Conservation (phyloP, 805 yeast genomes). For the Yamadazyma kitorensis region DNA sequence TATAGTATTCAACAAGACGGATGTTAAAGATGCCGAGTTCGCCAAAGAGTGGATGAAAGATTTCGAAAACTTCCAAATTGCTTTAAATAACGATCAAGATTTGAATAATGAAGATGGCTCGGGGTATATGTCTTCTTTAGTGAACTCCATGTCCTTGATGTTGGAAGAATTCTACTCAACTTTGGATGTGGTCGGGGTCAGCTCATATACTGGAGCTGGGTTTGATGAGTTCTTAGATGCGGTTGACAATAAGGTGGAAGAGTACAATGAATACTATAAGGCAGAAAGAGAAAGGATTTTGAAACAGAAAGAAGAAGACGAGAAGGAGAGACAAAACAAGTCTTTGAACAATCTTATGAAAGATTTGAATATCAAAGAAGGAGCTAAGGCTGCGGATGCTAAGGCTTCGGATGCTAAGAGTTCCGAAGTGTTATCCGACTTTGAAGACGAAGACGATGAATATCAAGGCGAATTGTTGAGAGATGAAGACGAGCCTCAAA, state of each 20-base stretch:
- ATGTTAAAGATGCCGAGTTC: slow-evolving; percentile 77
- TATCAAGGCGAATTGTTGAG: slow-evolving; percentile 45
- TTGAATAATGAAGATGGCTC: slow-evolving; percentile 59
- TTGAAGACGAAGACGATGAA: slow-evolving; percentile 53
- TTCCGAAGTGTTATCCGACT: slow-evolving; percentile 52
- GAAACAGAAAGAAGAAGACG: slow-evolving; percentile 73
- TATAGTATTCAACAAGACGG: slow-evolving; percentile 93
- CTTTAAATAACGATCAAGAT: slow-evolving; percentile 66
- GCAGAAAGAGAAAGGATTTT: slow-evolving; percentile 82
- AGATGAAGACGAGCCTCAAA: slow-evolving; percentile 44
- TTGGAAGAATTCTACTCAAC: slow-evolving; percentile 94
- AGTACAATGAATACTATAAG: slow-evolving; percentile 77
- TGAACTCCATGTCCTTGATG: slow-evolving; percentile 94
- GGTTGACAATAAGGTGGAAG: slow-evolving; percentile 83
- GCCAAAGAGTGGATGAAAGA: slow-evolving; percentile 98
- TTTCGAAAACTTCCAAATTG: slow-evolving; percentile 85
- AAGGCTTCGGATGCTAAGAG: slow-evolving; percentile 21
- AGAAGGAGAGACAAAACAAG: slow-evolving; percentile 66
- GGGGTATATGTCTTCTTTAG: slow-evolving; percentile 88
- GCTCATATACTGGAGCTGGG: slow-evolving; percentile 91
- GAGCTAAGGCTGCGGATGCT: no score
- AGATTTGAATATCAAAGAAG: slow-evolving; percentile 70
- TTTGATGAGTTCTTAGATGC: slow-evolving; percentile 86
- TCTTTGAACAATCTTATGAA: slow-evolving; percentile 74
- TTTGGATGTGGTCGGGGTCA: slow-evolving; percentile 87